A percentile compares a stretch with the other conserved stretches of the same genome.
These are phyloP conservation scores for Boletus insuetus DNA, from an alignment of 768 basidiomycete species.

Conservation along the genomic window DNA sequence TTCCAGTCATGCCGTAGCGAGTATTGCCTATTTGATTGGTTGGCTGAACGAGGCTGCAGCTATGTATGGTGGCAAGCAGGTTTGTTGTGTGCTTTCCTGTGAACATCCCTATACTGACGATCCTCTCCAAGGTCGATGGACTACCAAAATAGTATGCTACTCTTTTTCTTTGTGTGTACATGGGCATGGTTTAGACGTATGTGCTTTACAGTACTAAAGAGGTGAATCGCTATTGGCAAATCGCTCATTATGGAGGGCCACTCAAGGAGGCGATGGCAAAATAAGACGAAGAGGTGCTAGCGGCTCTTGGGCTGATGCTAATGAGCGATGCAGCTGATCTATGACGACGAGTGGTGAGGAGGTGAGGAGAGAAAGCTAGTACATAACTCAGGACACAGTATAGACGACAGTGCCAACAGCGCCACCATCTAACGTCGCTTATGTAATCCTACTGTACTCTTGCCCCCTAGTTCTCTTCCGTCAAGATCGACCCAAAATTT, in stretches of 20 bases:
- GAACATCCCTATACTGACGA: background rate
- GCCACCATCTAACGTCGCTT: background rate
- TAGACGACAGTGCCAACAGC: no score
- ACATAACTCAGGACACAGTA: no score
- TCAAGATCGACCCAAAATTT: background rate
- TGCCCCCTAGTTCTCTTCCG: background rate
- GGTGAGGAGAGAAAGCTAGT: no score
- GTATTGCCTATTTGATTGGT: background rate
- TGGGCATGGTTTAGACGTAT: background rate
- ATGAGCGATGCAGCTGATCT: no score
- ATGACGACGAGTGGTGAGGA: no score
- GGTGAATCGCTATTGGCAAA: background rate
- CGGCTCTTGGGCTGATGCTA: no score
- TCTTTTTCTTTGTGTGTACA: background rate
- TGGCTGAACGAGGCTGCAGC: constrained; percentile 11
- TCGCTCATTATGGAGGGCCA: background rate
- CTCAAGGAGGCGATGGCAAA: background rate
- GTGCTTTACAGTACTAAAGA: background rate
- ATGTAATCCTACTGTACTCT: constrained; percentile 1
- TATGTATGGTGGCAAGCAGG: constrained; percentile 13
- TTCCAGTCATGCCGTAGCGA: background rate
- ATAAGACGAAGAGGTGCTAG: no score
- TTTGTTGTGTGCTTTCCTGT: background rate
- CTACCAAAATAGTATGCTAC: background rate
- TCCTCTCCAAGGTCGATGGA: background rate